These are phyloP conservation scores for Ogataea nonfermentans DNA, from an alignment of 805 yeast genomes.

Conservation along the genomic window DNA sequence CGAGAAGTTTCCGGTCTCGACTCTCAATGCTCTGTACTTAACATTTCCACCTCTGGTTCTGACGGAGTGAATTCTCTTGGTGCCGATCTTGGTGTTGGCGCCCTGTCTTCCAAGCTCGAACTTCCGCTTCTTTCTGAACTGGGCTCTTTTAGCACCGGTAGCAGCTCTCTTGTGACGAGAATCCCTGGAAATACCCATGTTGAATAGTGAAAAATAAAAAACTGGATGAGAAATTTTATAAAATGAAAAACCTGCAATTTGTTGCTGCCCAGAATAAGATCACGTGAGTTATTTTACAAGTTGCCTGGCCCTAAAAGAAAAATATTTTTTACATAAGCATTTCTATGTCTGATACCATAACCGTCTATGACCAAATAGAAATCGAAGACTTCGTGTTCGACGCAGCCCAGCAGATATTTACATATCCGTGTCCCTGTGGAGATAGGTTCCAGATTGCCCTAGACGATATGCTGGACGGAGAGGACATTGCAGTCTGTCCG, in stretches of 20 bases:
- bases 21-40: conserved; percentile 99
- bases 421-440: conserved; percentile 98
- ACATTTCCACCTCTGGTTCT: conserved; percentile 99
- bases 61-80: conserved; percentile 98
- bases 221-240: conserved; percentile 8
- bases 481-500: conserved; percentile 94
- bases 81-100: conserved; percentile 98
- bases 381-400: conserved; percentile 96
- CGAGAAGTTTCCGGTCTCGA: conserved; percentile 98
- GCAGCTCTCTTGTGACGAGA: conserved; percentile 99
- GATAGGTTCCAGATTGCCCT: conserved; percentile 84
- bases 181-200: conserved; percentile 99
- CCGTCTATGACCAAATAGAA: conserved; percentile 89
- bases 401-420: conserved; percentile 73
- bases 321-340: conserved; percentile 9
- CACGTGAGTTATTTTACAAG: conserved; percentile 5
- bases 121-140: conserved; percentile 99
- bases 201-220: conserved; percentile 27
- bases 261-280: background rate
- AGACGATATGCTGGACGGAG: conserved; percentile 87
- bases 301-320: background rate
- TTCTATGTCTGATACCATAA: conserved; percentile 43
- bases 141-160: conserved; percentile 99
- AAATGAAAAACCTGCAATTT: background rate
- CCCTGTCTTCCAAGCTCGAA: conserved; percentile 99